These are phyloP conservation scores for Scytalidium sp. DNA, from an alignment of 2,329 filamentous ascomycete species.

Conservation along the genomic window DNA sequence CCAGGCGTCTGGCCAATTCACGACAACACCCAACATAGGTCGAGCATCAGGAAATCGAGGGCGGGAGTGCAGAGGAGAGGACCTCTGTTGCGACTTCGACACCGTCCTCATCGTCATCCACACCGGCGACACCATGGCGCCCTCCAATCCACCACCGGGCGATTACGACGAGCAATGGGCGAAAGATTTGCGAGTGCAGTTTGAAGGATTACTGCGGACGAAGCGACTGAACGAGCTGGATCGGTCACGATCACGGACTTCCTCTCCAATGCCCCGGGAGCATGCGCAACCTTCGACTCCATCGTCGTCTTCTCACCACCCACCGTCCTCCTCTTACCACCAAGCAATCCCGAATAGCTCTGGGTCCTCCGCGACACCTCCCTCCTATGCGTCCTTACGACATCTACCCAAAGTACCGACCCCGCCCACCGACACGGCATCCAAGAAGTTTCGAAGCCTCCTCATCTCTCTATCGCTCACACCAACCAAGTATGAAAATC, in stretches of 20 bases:
- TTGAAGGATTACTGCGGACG: constrained; percentile 82
- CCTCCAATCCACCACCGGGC: constrained; percentile 17
- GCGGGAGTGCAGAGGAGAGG: constrained; percentile 4
- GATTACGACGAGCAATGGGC: constrained; percentile 70
- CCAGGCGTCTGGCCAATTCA: not conserved
- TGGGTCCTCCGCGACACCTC: constrained; percentile 38
- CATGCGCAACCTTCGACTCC: constrained; percentile 48
- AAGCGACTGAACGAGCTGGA: constrained; percentile 84
- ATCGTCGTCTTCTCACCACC: constrained; percentile 26
- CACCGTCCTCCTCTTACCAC: constrained; percentile 29
- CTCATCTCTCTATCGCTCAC: constrained; percentile 83
- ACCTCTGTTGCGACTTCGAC: constrained; percentile 11
- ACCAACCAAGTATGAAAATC: constrained; percentile 94
- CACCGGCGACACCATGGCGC: constrained; percentile 21
- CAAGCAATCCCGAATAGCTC: constrained; percentile 46
- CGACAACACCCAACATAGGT: constrained; percentile 1
- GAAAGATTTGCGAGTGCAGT: constrained; percentile 74
- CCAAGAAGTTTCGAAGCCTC: constrained; percentile 76
- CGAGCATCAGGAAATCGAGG: constrained; percentile 1
- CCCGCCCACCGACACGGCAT: constrained; percentile 68
- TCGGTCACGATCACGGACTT: constrained; percentile 54
- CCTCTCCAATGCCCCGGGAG: constrained; percentile 54
- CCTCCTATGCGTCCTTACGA: constrained; percentile 58
- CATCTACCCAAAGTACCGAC: constrained; percentile 71
- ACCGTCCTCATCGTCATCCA: constrained; percentile 20